A percentile compares a stretch with the other conserved stretches of the same genome.
phyloP scores from a whole-genome alignment of 176 grass and related monocot species.

The Eleusine indica region DNA sequence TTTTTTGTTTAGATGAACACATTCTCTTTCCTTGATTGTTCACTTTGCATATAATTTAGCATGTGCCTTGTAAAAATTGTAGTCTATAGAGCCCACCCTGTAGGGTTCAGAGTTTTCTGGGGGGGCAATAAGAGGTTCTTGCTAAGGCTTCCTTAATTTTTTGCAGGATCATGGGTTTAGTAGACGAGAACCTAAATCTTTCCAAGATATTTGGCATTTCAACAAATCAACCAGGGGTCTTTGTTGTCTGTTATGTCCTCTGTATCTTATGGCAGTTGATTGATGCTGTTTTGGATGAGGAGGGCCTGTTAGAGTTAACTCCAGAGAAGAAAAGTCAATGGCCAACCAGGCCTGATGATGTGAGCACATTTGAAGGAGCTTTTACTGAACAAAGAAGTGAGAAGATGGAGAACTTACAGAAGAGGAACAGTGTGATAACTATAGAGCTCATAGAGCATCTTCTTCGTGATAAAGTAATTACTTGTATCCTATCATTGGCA shows the following conservation, averaged over 20 bases:
- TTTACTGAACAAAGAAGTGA: conserved; percentile 66
- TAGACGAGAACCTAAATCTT: conserved; percentile 71
- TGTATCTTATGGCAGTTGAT: conserved; percentile 82
- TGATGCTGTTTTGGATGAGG: conserved; percentile 88
- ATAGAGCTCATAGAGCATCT: conserved; percentile 81
- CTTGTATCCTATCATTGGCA: conserved; percentile 91
- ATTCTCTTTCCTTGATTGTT: background rate
- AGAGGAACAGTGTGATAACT: conserved; percentile 70
- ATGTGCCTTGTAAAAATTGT: background rate
- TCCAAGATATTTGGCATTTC: conserved; percentile 75
- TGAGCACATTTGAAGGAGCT: conserved; percentile 60
- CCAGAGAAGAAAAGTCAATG: conserved; percentile 66
- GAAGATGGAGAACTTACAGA: conserved; percentile 71
- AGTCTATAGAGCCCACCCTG: conserved; percentile 4
- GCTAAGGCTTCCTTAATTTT: conserved; percentile 37
- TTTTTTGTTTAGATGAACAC: background rate
- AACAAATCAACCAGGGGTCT: conserved; percentile 65
- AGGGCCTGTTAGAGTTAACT: conserved; percentile 77
- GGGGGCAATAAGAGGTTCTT: conserved; percentile 9
- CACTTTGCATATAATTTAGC: conserved; percentile 6
- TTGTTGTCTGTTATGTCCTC: conserved; percentile 75
- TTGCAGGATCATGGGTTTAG: conserved; percentile 78
- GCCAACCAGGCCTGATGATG: conserved; percentile 66
- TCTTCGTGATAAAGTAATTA: conserved; percentile 93
- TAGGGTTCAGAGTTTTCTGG: conserved; percentile 25